phyloP scores from a whole-genome alignment of 305 asterid genomes.

The Caryopteris hybrid region DNA sequence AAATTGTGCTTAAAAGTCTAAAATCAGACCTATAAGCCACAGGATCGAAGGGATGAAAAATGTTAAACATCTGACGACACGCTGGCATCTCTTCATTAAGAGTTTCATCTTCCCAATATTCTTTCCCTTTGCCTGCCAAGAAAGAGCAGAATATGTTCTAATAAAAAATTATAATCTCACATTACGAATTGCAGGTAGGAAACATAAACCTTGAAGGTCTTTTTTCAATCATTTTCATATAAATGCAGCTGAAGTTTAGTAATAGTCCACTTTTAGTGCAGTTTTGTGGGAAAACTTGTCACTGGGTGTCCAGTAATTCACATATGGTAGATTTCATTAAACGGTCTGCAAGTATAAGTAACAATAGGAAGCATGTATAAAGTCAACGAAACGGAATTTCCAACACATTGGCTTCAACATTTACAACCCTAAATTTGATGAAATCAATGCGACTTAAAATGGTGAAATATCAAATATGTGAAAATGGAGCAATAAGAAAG shows the following conservation, averaged over 20 bases:
- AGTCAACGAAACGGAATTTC: constrained; percentile 7
- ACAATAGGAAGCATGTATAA: not conserved
- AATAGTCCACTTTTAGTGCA: not conserved
- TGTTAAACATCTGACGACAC: constrained; percentile 84
- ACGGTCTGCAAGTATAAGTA: not conserved
- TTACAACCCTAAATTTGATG: not conserved
- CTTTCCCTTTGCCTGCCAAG: constrained; percentile 67
- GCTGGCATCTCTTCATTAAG: constrained; percentile 93
- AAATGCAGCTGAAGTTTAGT: not conserved
- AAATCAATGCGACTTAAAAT: not conserved
- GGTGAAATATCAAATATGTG: not conserved
- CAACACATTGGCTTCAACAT: not conserved
- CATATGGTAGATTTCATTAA: not conserved
- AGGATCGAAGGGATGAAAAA: constrained; percentile 98
- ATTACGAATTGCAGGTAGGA: not conserved
- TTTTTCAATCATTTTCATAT: not conserved
- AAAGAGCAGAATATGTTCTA: constrained; percentile 22
- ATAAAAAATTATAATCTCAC: constrained; percentile 2
- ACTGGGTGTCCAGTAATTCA: not conserved
- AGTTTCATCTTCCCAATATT: constrained; percentile 81
- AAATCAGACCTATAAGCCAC: constrained; percentile 80
- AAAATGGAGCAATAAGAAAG: not conserved
- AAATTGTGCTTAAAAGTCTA: not conserved
- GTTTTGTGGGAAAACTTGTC: not conserved
- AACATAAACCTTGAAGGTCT: no score